Conservation (phyloP, 306 rosid species). For the Medicago ruthenica region DNA sequence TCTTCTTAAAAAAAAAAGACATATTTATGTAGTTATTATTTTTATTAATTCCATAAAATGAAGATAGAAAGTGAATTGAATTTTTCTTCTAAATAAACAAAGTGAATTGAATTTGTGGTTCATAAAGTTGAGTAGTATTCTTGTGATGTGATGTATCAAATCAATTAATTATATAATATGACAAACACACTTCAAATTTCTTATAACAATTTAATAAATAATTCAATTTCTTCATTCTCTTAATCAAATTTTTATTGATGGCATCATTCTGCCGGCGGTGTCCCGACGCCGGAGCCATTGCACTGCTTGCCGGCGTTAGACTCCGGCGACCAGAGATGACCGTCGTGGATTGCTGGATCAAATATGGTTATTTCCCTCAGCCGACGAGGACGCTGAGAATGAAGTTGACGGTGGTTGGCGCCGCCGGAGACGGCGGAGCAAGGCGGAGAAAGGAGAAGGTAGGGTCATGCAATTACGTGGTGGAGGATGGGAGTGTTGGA, state of each 20-base stretch:
- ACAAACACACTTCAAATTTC: not conserved
- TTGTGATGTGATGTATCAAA: constrained; percentile 24
- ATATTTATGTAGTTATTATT: too few relatives aligned
- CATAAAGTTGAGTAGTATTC: not conserved
- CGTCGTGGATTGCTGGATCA: constrained; percentile 14
- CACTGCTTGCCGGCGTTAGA: constrained; percentile 14
- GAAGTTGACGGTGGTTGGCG: constrained; percentile 44
- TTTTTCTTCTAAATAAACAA: not conserved
- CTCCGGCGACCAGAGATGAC: constrained; percentile 30
- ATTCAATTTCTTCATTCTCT: not conserved
- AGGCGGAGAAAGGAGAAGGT: constrained; percentile 55
- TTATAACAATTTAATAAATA: not conserved
- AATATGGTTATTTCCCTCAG: constrained; percentile 1
- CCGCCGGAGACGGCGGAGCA: constrained; percentile 22
- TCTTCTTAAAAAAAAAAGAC: too few relatives aligned
- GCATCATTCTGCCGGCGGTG: constrained; percentile 50
- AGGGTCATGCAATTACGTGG: constrained; percentile 53
- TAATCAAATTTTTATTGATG: constrained; percentile 40
- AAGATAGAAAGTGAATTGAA: not conserved
- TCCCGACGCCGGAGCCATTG: constrained; percentile 40
- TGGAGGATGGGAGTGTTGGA: constrained; percentile 51
- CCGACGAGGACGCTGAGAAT: constrained; percentile 17
- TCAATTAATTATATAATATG: not conserved
- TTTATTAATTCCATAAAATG: too few relatives aligned
- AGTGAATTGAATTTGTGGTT: constrained; percentile 21